These are phyloP conservation scores for Podaxis rugospora DNA, from an alignment of 768 basidiomycete species.

Conservation along the genomic window DNA sequence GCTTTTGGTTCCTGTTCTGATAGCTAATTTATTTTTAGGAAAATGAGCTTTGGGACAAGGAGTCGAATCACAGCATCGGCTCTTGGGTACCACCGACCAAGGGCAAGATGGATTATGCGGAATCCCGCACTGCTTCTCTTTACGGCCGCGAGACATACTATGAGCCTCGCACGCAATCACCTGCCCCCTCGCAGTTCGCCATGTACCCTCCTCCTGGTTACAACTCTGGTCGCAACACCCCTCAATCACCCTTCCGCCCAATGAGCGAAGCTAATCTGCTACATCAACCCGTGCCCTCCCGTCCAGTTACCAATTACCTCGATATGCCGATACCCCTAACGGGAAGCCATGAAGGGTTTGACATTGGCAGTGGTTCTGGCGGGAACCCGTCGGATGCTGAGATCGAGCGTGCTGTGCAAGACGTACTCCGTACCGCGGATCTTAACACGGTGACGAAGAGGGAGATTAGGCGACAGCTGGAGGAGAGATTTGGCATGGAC, in stretches of 20 bases:
- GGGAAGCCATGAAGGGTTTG: conserved; percentile 48
- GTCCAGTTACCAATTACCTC: conserved; percentile 74
- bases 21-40: conserved; percentile 41
- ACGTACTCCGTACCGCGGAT: conserved; percentile 73
- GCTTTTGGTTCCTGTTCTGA: background rate
- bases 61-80: conserved; percentile 92
- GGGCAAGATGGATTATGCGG: conserved; percentile 70
- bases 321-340: conserved; percentile 60
- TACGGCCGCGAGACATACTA: conserved; percentile 89
- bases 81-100: conserved; percentile 85
- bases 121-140: conserved; percentile 73
- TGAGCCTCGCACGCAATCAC: conserved; percentile 71
- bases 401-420: conserved; percentile 70
- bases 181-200: conserved; percentile 65
- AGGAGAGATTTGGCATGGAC: conserved; percentile 78
- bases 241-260: conserved; percentile 43
- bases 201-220: conserved; percentile 64
- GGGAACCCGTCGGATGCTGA: conserved; percentile 62
- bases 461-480: conserved; percentile 78
- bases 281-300: conserved; percentile 62
- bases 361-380: conserved; percentile 27
- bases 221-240: conserved; percentile 75
- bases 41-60: conserved; percentile 97
- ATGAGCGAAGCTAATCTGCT: conserved; percentile 32
- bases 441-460: conserved; percentile 91